Evolutionary conservation across 75 land plant genomes (phyloP).

Genomic region (Selaginella tamariscina): DNA sequence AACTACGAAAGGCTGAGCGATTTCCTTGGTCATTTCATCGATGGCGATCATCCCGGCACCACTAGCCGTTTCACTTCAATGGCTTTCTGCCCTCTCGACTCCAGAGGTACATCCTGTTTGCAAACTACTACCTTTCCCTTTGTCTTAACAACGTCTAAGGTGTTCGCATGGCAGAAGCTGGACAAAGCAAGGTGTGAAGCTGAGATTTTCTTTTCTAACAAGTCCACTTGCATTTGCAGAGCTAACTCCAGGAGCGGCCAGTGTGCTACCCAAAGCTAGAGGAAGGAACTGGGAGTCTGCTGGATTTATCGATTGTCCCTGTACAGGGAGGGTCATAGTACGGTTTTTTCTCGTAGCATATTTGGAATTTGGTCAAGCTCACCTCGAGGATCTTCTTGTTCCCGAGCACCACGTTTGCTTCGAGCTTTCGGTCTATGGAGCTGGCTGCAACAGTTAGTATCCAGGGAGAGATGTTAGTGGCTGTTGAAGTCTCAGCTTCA

Average conservation of each 20-base stretch:
- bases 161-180: background rate
- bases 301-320: background rate
- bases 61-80: conserved; percentile 54
- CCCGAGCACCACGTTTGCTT: conserved; percentile 35
- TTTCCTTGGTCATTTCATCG: conserved; percentile 25
- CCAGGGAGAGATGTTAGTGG: conserved; percentile 70
- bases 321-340: background rate
- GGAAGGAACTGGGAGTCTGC: background rate
- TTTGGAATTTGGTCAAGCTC: background rate
- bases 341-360: background rate
- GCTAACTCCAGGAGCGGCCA: background rate
- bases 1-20: conserved; percentile 13
- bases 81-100: conserved; percentile 34
- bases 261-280: background rate
- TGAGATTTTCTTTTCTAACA: background rate
- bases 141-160: background rate
- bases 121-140: conserved; percentile 10
- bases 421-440: conserved; percentile 51
- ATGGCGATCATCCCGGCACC: conserved; percentile 68
- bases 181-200: background rate
- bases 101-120: background rate
- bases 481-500: conserved; percentile 24
- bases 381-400: conserved; percentile 29
- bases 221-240: background rate
- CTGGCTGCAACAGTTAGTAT: conserved; percentile 62